These are phyloP conservation scores for Peronospora destructor DNA, from an alignment of 352 stramenopile genomes.

Conservation along the genomic window DNA sequence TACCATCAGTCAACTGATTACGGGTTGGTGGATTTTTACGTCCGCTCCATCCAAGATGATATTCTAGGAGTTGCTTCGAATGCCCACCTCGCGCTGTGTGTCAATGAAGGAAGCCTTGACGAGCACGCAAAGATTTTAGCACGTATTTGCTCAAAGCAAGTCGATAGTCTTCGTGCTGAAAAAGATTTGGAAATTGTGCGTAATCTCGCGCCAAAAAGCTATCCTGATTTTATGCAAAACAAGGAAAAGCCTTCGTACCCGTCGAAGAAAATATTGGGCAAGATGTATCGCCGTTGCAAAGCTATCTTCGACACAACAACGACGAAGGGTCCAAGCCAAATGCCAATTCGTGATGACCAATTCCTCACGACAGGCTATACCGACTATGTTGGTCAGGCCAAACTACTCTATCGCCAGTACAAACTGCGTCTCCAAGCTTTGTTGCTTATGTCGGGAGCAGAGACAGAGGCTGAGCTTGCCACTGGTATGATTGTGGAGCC, in stretches of 20 bases:
- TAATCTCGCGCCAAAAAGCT: conserved; percentile 41
- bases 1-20: conserved; percentile 32
- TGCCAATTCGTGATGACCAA: conserved; percentile 40
- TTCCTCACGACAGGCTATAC: conserved; percentile 52
- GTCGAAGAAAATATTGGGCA: conserved; percentile 65
- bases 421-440: conserved; percentile 46
- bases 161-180: conserved; percentile 57
- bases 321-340: conserved; percentile 26
- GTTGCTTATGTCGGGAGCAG: conserved; percentile 55
- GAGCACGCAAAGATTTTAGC: conserved; percentile 45
- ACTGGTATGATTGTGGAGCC: conserved; percentile 70
- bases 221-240: conserved; percentile 82
- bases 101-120: conserved; percentile 40
- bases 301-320: conserved; percentile 42
- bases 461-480: conserved; percentile 55
- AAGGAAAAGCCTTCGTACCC: conserved; percentile 52
- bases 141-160: conserved; percentile 61
- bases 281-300: conserved; percentile 65
- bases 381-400: conserved; percentile 32
- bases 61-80: conserved; percentile 75
- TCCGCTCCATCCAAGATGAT: conserved; percentile 65
- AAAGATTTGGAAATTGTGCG: conserved; percentile 50
- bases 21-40: conserved; percentile 59
- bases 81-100: conserved; percentile 60
- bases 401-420: conserved; percentile 58